phyloP scores from a whole-genome alignment of 2,329 filamentous ascomycete genomes.

The Tolypocladium inflatum region DNA sequence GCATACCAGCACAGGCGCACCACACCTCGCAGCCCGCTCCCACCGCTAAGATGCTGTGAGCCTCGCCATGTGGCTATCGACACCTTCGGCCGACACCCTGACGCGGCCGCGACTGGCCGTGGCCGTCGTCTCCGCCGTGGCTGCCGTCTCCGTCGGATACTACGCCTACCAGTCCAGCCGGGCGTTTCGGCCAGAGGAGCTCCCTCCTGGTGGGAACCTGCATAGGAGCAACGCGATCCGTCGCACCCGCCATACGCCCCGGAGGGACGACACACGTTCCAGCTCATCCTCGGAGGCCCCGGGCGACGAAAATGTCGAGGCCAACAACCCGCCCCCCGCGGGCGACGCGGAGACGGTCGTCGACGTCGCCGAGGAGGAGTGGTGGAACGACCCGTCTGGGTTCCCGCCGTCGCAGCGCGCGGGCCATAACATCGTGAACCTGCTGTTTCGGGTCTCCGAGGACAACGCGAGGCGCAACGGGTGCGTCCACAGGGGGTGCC shows the following conservation, averaged over 20 bases:
- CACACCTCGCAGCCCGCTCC: neutral
- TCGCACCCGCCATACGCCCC: constrained; percentile 29
- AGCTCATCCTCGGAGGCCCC: constrained; percentile 30
- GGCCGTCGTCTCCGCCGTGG: constrained; percentile 43
- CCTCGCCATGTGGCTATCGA: constrained; percentile 36
- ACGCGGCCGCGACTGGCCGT: constrained; percentile 46
- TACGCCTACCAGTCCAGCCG: constrained; percentile 39
- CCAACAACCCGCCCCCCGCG: constrained; percentile 16
- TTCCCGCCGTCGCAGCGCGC: constrained; percentile 35
- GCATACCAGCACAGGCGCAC: no score
- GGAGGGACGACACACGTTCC: constrained; percentile 26
- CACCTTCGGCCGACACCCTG: constrained; percentile 42
- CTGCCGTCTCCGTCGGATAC: constrained; percentile 48
- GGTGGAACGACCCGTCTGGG: constrained; percentile 37
- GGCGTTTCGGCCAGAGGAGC: constrained; percentile 11
- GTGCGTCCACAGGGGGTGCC: constrained; percentile 86
- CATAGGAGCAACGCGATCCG: constrained; percentile 61
- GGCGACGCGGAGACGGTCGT: constrained; percentile 29
- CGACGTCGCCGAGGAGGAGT: constrained; percentile 36
- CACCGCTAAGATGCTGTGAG: constrained; percentile 21
- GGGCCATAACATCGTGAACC: constrained; percentile 72
- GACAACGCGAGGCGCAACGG: constrained; percentile 82
- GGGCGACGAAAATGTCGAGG: constrained; percentile 34
- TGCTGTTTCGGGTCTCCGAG: constrained; percentile 88
- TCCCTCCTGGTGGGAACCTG: constrained; percentile 27